These are phyloP conservation scores for Hordeum pubiflorum DNA, from an alignment of 202 grass and related monocot genomes.

Conservation along the genomic window DNA sequence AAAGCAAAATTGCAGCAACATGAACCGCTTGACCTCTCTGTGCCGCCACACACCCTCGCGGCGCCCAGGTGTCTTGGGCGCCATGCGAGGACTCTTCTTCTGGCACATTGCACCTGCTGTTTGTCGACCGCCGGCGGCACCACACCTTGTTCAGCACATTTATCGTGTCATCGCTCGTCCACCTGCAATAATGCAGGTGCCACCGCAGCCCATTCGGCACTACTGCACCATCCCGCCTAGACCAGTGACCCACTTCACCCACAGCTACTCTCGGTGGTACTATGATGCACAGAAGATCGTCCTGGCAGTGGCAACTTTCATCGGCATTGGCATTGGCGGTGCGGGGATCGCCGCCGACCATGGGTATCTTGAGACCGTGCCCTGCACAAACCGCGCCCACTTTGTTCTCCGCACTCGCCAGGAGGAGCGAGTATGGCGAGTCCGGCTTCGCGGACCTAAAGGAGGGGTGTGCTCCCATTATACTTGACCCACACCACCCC, in stretches of 20 bases:
- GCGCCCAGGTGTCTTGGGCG: background rate
- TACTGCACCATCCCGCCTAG: background rate
- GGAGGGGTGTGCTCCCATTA: background rate
- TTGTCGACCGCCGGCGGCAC: background rate
- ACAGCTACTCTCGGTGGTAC: background rate
- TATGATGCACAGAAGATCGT: background rate
- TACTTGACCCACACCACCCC: background rate
- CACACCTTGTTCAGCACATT: background rate
- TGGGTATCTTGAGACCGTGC: background rate
- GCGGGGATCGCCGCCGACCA: background rate
- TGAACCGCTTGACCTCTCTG: background rate
- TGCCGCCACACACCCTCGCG: background rate
- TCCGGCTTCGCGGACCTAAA: background rate
- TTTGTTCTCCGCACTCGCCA: background rate
- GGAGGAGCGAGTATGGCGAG: background rate
- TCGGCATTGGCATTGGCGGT: background rate
- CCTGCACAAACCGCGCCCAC: background rate
- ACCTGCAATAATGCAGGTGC: background rate
- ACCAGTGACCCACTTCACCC: background rate
- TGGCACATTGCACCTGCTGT: background rate
- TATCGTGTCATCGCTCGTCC: background rate
- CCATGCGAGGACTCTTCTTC: background rate
- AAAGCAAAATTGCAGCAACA: background rate
- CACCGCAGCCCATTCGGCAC: background rate
- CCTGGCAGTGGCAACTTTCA: background rate